Evolutionary conservation across 1,284 basidiomycete genomes (phyloP).

Genomic region (Ustilago shanxiensis): DNA sequence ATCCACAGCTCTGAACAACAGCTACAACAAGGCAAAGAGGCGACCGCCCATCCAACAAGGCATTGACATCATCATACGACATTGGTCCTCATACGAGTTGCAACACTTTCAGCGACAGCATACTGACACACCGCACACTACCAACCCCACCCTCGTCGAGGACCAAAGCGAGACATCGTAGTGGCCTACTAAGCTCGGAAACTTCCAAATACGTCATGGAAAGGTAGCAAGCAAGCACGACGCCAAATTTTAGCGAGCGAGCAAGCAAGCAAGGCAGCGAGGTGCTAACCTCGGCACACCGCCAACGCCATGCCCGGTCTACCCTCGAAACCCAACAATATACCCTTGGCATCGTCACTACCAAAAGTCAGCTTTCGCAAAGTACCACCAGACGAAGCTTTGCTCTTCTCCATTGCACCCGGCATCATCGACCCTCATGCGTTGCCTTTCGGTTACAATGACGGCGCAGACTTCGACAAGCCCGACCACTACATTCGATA

Average conservation of each 20-base stretch:
- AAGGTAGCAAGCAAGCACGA: neutral
- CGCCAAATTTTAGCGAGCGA: neutral
- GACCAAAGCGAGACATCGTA: too few species aligned
- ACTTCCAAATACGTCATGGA: neutral
- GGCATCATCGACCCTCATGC: constrained; percentile 56
- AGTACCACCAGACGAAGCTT: constrained; percentile 55
- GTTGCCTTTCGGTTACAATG: constrained; percentile 74
- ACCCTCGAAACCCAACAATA: constrained; percentile 57
- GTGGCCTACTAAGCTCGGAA: neutral
- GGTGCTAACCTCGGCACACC: neutral
- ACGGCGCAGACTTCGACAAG: constrained; percentile 80
- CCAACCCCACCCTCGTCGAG: too few species aligned
- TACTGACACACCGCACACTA: neutral
- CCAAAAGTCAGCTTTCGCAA: constrained; percentile 64
- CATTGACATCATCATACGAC: neutral
- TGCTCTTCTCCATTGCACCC: constrained; percentile 41
- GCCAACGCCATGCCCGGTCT: constrained; percentile 41
- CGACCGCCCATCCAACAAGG: constrained; percentile 3
- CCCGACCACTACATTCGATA: constrained; percentile 90
- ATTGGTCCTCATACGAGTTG: too few species aligned
- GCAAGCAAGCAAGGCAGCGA: constrained; percentile 1
- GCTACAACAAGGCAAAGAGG: neutral
- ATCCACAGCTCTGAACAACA: neutral
- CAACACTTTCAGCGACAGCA: neutral
- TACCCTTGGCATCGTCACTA: constrained; percentile 61